phyloP scores from a whole-genome alignment of 2,329 filamentous ascomycete species.

The Thielaviopsis ethacetica region DNA sequence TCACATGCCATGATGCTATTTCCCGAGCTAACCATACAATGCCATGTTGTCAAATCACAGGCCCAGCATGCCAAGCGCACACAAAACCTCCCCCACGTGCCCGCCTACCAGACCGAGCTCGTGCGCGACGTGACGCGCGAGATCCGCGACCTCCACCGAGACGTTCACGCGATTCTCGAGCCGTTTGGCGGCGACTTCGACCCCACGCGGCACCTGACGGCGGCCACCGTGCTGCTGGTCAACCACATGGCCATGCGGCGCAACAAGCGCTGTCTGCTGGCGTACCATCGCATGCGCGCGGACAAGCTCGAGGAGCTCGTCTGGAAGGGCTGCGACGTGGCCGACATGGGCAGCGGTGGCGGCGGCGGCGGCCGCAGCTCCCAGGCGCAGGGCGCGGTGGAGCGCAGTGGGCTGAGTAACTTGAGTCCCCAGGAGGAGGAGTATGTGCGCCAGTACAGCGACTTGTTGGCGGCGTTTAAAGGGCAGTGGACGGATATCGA shows the following conservation, averaged over 20 bases:
- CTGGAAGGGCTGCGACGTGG: slow-evolving; percentile 75
- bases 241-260: slow-evolving; percentile 90
- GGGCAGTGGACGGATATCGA: slow-evolving; percentile 98
- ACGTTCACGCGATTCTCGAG: slow-evolving; percentile 62
- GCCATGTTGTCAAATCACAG: slow-evolving; percentile 27
- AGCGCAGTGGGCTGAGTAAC: slow-evolving; percentile 37
- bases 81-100: slow-evolving; percentile 69
- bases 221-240: slow-evolving; percentile 76
- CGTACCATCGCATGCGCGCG: slow-evolving; percentile 79
- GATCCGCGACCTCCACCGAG: slow-evolving; percentile 82
- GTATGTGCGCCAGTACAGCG: slow-evolving; percentile 81
- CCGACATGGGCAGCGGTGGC: slow-evolving; percentile 50
- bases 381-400: slow-evolving; percentile 13
- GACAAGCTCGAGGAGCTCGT: slow-evolving; percentile 88
- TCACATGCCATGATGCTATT: too few species aligned
- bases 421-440: slow-evolving; percentile 93
- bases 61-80: slow-evolving; percentile 93
- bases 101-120: slow-evolving; percentile 81
- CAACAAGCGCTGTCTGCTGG: slow-evolving; percentile 88
- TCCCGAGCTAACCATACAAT: not conserved
- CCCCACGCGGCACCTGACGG: slow-evolving; percentile 63
- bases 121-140: slow-evolving; percentile 79
- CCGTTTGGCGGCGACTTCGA: slow-evolving; percentile 77
- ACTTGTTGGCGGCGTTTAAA: slow-evolving; percentile 89
- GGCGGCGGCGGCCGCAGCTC: slow-evolving; percentile 35